Evolutionary conservation across 176 grass and related monocot genomes (phyloP).

Genomic region (Oryza punctata): DNA sequence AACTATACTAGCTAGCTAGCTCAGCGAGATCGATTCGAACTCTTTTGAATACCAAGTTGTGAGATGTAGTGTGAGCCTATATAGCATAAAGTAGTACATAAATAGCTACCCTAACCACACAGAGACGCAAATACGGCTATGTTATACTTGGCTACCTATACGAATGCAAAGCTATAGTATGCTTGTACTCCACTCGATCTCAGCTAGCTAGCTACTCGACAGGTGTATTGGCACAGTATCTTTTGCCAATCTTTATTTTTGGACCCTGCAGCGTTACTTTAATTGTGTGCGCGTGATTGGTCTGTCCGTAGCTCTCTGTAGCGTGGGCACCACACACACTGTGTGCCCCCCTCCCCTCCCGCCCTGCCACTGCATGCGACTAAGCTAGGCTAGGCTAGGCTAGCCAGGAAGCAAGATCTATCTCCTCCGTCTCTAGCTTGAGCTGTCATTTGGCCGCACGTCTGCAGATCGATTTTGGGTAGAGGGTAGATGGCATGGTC

Average conservation of each 20-base stretch:
- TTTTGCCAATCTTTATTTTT: not conserved
- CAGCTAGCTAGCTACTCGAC: not conserved
- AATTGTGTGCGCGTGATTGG: slow-evolving; percentile 15
- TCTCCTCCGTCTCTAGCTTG: not conserved
- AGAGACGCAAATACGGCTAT: not conserved
- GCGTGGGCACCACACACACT: not conserved
- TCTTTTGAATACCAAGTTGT: not conserved
- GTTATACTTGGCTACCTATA: not conserved
- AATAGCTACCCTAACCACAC: not conserved
- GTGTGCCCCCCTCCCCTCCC: too few relatives aligned
- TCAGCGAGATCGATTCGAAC: not conserved
- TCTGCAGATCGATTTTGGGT: not conserved
- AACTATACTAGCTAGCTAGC: too few relatives aligned
- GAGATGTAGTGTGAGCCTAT: not conserved
- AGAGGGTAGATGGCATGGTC: too few relatives aligned
- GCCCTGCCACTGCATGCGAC: not conserved
- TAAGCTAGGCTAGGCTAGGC: too few relatives aligned
- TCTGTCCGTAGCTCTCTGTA: not conserved
- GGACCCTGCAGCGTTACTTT: not conserved
- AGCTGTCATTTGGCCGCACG: not conserved
- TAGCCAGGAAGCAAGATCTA: not conserved
- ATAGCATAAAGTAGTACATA: not conserved
- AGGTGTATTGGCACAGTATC: not conserved
- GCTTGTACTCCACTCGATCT: too few relatives aligned
- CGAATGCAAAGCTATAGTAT: not conserved